Base-by-base conservation (phyloP, 106 monocot species). In the Allium fistulosum region DNA sequence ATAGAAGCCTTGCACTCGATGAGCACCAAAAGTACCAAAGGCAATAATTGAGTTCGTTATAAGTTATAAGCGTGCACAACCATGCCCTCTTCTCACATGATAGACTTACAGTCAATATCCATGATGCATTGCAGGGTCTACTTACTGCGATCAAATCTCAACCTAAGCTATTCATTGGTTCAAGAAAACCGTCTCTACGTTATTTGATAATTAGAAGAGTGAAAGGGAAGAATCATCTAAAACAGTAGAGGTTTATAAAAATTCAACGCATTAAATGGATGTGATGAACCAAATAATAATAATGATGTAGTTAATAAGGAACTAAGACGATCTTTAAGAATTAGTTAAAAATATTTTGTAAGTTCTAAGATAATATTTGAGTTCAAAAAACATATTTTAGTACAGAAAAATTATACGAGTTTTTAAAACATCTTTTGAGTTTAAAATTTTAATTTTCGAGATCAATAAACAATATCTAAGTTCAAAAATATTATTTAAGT, bases 141-240 rank as follows among this genome's bases (percentile, higher is more conserved):
- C 49, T 67, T 37, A 49, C 59, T 50, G 66, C 74, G 46, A 83
- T 90, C 56, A 86, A 80, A 51, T 86, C 86, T 10, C 90, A 90
- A 63, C 80, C 91, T 10, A 71, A 79, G n/a, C 91, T 91, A 53
- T 91, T 87, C 66, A 79, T 91, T 2, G 79, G 81, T 48, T 71
- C 87, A 62, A 82, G 78, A 17, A 76, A 67, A 58, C 59, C n/a
- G 61, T 53, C 7, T 14, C 47, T 4, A 74, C 51, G 74, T 26
- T 67, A 9, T 26, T 48, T 27, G 22, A 22, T 22, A 65, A 59
- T 8, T 59, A 14, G 28, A 77, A 79, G 17, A 59, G 50, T 1
- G 71, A 74, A 1, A 79, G 71, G 51, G 51, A 71, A 13, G 46
- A 18, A 17, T 61, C 53, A 26, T 14, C 74, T 7, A 49, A 61